Percentiles rank a stretch among this genome's conserved stretches.
phyloP scores from a whole-genome alignment of 345 rosid genomes.

The Mallotus nudiflorus region DNA sequence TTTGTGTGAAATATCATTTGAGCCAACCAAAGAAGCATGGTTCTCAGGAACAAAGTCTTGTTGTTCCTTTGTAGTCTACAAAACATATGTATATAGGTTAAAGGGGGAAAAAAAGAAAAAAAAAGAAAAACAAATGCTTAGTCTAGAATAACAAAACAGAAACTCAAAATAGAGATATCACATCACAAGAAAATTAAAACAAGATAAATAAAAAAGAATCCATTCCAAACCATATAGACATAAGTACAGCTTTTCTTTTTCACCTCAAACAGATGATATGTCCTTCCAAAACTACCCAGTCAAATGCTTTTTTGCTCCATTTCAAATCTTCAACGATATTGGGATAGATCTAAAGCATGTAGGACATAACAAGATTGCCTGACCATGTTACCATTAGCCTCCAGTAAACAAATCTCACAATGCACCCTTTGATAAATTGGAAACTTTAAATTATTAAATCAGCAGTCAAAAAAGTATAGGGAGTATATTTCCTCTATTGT shows the following conservation, averaged over 20 bases:
- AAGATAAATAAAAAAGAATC: background rate
- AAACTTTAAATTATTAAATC: background rate
- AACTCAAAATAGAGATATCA: background rate
- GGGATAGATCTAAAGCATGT: background rate
- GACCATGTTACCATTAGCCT: background rate
- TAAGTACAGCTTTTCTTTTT: background rate
- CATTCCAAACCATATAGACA: background rate
- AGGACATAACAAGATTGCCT: background rate
- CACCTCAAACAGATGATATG: background rate
- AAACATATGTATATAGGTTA: slow-evolving; percentile 21
- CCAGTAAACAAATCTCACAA: background rate
- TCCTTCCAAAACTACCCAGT: background rate
- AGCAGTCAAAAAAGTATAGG: background rate
- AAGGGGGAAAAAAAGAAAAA: background rate
- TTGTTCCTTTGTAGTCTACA: slow-evolving; percentile 26
- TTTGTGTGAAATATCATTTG: slow-evolving; percentile 28
- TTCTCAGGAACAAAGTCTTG: slow-evolving; percentile 13
- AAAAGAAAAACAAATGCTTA: background rate
- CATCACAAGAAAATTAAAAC: background rate
- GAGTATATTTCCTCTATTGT: background rate
- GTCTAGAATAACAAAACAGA: background rate
- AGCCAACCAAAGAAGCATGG: slow-evolving; percentile 22
- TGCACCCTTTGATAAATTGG: background rate
- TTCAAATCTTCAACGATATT: background rate
- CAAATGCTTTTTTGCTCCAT: background rate